Conservation (phyloP, 257 asterid species). For the Solanum piurae region DNA sequence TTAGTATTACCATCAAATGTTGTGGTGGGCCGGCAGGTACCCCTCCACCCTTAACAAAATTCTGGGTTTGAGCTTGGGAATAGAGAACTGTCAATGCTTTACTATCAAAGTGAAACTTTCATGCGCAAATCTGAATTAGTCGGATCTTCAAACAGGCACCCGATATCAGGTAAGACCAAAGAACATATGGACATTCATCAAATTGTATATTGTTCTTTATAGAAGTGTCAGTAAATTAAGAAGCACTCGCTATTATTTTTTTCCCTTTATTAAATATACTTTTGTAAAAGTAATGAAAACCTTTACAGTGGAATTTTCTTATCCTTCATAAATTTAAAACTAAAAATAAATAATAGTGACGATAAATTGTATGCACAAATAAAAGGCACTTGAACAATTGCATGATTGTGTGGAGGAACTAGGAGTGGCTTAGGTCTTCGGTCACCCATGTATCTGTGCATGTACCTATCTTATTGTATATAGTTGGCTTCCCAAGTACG, state of each 20-base stretch:
- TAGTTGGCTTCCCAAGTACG: background rate
- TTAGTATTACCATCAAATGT: background rate
- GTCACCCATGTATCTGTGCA: too few species aligned
- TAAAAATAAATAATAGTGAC: background rate
- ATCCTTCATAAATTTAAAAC: background rate
- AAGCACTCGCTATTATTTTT: background rate
- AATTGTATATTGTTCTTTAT: background rate
- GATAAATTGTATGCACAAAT: background rate
- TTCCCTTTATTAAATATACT: background rate
- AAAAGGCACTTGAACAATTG: background rate
- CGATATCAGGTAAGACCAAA: background rate
- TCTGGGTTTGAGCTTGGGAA: background rate
- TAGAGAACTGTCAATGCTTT: background rate
- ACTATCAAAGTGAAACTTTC: background rate
- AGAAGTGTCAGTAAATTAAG: background rate
- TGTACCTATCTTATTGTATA: background rate
- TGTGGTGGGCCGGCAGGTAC: background rate
- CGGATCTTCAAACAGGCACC: background rate
- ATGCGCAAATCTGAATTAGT: background rate
- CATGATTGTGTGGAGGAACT: background rate
- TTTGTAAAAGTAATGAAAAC: background rate
- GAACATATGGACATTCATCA: background rate
- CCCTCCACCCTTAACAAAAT: background rate
- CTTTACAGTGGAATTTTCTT: background rate
- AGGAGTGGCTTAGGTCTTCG: background rate